phyloP scores from a whole-genome alignment of 1,284 basidiomycete genomes.

The Bondarzewia mesenterica region DNA sequence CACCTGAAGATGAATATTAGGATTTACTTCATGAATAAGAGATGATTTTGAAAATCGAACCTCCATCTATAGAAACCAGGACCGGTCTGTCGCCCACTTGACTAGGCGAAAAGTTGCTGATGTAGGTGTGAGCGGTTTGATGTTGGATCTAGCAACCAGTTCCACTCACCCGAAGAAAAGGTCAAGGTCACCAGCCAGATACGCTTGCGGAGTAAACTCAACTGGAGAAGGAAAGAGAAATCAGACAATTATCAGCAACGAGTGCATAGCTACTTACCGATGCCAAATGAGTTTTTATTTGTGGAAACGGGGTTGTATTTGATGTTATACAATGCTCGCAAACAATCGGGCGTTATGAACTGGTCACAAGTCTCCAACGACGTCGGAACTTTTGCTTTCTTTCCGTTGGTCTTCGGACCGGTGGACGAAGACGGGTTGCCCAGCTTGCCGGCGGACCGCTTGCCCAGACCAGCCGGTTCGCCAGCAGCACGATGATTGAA shows the following conservation, averaged over 20 bases:
- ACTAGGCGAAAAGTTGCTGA: slow-evolving; percentile 26
- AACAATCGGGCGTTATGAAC: slow-evolving; percentile 36
- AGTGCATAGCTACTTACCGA: slow-evolving; percentile 25
- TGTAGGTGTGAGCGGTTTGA: slow-evolving; percentile 4
- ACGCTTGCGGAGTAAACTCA: slow-evolving; percentile 43
- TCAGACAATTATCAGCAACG: not conserved
- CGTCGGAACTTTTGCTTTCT: slow-evolving; percentile 18
- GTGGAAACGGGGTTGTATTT: slow-evolving; percentile 30
- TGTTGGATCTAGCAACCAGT: no score
- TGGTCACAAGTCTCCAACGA: slow-evolving; percentile 17
- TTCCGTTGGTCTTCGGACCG: slow-evolving; percentile 29
- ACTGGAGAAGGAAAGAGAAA: slow-evolving; percentile 20
- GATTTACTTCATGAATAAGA: not conserved
- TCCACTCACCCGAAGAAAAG: slow-evolving; percentile 31
- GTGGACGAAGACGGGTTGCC: slow-evolving; percentile 22
- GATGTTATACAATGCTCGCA: slow-evolving; percentile 39
- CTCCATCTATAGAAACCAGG: slow-evolving; percentile 37
- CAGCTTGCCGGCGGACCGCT: slow-evolving; percentile 17
- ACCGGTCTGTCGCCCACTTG: slow-evolving; percentile 27
- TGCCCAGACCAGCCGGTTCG: slow-evolving; percentile 2
- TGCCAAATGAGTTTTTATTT: slow-evolving; percentile 39
- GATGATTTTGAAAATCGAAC: slow-evolving; percentile 14
- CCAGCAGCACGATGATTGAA: slow-evolving; percentile 21
- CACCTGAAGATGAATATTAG: slow-evolving; percentile 15
- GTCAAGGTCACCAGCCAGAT: slow-evolving; percentile 35